Evolutionary conservation across 352 stramenopile genomes (phyloP).

Genomic region (Phytophthora pluvialis): DNA sequence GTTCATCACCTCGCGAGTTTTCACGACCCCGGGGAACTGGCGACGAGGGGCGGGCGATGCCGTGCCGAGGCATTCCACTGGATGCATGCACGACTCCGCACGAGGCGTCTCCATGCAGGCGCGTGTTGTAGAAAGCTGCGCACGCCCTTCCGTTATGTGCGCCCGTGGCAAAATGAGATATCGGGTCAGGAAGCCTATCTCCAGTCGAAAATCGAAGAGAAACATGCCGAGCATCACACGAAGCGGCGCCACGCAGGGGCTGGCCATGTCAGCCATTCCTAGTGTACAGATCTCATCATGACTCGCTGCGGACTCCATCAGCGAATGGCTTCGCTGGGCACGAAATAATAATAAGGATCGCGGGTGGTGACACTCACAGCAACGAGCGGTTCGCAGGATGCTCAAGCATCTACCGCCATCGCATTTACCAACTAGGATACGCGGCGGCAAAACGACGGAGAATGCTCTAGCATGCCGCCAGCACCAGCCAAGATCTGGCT

Average conservation of each 20-base stretch:
- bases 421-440: neutral
- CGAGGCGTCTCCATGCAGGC: neutral
- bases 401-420: neutral
- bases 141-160: constrained; percentile 16
- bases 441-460: neutral
- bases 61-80: too few relatives aligned
- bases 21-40: neutral
- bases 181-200: constrained; percentile 15
- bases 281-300: constrained; percentile 9
- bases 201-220: constrained; percentile 35
- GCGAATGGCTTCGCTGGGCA: constrained; percentile 5
- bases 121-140: neutral
- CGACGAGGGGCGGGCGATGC: neutral
- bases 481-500: constrained; percentile 2
- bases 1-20: constrained; percentile 1
- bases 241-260: constrained; percentile 8
- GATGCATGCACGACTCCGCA: constrained; percentile 1
- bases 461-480: constrained; percentile 3
- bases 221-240: neutral
- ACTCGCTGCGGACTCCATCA: neutral
- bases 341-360: constrained; percentile 16
- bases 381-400: too few relatives aligned
- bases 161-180: constrained; percentile 27
- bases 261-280: constrained; percentile 12
- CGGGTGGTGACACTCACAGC: too few relatives aligned